phyloP scores from a whole-genome alignment of 106 monocot species.

The Narthecium ossifragum region DNA sequence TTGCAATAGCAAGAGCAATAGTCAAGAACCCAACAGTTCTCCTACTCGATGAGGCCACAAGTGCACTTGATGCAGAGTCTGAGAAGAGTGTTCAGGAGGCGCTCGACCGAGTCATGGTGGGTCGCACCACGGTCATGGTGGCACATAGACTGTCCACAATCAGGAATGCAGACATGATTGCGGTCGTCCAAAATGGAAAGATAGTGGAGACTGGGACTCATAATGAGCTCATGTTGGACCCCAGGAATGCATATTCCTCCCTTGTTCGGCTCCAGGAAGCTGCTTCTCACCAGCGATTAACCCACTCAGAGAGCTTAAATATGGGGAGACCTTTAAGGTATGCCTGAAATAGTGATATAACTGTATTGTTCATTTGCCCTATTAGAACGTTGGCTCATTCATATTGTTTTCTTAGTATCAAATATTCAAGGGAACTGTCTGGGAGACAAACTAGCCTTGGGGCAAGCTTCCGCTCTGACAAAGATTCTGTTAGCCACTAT shows the following conservation, averaged over 20 bases:
- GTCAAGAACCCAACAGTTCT: slow-evolving; percentile 91
- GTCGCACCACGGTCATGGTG: slow-evolving; percentile 65
- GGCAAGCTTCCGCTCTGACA: slow-evolving; percentile 74
- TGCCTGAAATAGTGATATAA: no score
- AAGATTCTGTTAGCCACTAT: slow-evolving; percentile 50
- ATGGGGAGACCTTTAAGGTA: slow-evolving; percentile 54
- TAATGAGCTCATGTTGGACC: slow-evolving; percentile 61
- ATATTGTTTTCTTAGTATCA: slow-evolving; percentile 30
- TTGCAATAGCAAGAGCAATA: slow-evolving; percentile 86
- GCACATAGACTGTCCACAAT: slow-evolving; percentile 68
- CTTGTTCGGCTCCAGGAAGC: slow-evolving; percentile 70
- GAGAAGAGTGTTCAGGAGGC: slow-evolving; percentile 81
- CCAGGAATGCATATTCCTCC: slow-evolving; percentile 51
- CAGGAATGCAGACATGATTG: slow-evolving; percentile 71
- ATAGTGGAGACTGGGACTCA: slow-evolving; percentile 81
- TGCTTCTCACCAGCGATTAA: slow-evolving; percentile 13
- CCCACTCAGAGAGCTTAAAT: slow-evolving; percentile 24
- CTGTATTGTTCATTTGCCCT: no score
- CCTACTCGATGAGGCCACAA: slow-evolving; percentile 94
- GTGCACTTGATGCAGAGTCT: slow-evolving; percentile 69
- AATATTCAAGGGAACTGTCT: slow-evolving; percentile 63
- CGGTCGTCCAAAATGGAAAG: slow-evolving; percentile 53
- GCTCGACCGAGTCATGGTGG: slow-evolving; percentile 76
- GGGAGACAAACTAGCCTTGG: slow-evolving; percentile 57
- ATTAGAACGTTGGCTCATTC: background rate